Evolutionary conservation across 2,329 filamentous ascomycete genomes (phyloP), one percentile per base, ranked within the genome.

Genomic region (Penicillium psychrosexuale): DNA sequence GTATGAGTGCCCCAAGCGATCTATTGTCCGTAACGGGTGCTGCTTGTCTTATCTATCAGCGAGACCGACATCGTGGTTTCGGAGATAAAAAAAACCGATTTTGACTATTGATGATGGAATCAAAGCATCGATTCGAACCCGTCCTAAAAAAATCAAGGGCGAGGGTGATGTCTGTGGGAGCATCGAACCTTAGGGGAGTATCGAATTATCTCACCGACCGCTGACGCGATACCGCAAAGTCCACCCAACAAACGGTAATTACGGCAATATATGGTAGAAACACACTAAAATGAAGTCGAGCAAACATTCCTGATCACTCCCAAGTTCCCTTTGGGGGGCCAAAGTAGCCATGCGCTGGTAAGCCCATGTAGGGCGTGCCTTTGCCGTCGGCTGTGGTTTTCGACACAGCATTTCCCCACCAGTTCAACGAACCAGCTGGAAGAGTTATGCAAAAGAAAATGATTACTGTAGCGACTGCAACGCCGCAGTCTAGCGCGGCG

Each of bases 371-470:
- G 2, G 71, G 70, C 5, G 70, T 73, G 8, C 75, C 75, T 47
- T 65, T 61, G 0, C 72, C 73, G 60, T 80, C 77, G 0, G 76
- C 76, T 2, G 77, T 78, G 0, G 60, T 50, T 27, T 38, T 39
- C 48, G 66, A 72, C 7, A 74, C 69, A 1, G 66, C 71, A 37
- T 78, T 79, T 0, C 75, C 75, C 75, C 75, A 77, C 75, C 75
- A 77, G 27, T 57, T 62, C 39, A 77, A 57, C 5, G 60, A 63
- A 5, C 70, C 69, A 4, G 73, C 74, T 0, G 73, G 73, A 42
- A 78, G 74, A 15, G 71, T 71, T 42, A 78, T 72, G 42, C 69
- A 73, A 47, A 78, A 77, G 62, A 77, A 77, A 28, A 77, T 77
- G 27, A 78, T 66, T 15, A 78, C 70, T 0, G 73, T 74, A 0